These are phyloP conservation scores for Populus hybrid DNA, from an alignment of 441 rosid species.

Conservation along the genomic window DNA sequence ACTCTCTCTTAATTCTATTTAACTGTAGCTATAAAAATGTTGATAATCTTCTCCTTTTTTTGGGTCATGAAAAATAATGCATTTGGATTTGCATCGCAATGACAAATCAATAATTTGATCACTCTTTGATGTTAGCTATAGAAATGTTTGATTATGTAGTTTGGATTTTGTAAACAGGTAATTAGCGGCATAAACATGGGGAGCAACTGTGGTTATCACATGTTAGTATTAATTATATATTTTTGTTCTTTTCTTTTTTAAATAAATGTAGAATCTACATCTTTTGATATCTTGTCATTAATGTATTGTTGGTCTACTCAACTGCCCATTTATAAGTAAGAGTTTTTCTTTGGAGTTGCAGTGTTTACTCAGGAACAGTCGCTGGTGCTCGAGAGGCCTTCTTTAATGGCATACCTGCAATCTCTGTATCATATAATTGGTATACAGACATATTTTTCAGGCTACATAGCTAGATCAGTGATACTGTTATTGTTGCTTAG, in stretches of 20 bases:
- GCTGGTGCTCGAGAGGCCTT: slow-evolving; percentile 97
- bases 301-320: slow-evolving; percentile 5
- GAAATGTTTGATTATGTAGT: not conserved
- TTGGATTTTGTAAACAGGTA: slow-evolving; percentile 44
- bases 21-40: slow-evolving; percentile 7
- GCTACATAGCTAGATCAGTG: not conserved
- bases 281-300: not conserved
- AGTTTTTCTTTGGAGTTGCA: slow-evolving; percentile 31
- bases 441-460: not conserved
- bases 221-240: slow-evolving; percentile 40
- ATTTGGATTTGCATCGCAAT: not conserved
- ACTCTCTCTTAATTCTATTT: slow-evolving; percentile 6
- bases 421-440: not conserved
- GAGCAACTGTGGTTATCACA: slow-evolving; percentile 90
- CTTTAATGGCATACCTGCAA: slow-evolving; percentile 65
- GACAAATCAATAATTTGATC: not conserved
- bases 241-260: slow-evolving; percentile 10
- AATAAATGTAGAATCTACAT: not conserved
- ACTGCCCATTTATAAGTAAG: not conserved
- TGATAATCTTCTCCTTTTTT: not conserved
- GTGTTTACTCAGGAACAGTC: slow-evolving; percentile 92
- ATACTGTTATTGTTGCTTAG: no score
- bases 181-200: slow-evolving; percentile 93
- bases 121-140: not conserved
- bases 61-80: not conserved